Conservation (phyloP, 2,329 filamentous ascomycete species). For the Ceratocystis variospora region DNA sequence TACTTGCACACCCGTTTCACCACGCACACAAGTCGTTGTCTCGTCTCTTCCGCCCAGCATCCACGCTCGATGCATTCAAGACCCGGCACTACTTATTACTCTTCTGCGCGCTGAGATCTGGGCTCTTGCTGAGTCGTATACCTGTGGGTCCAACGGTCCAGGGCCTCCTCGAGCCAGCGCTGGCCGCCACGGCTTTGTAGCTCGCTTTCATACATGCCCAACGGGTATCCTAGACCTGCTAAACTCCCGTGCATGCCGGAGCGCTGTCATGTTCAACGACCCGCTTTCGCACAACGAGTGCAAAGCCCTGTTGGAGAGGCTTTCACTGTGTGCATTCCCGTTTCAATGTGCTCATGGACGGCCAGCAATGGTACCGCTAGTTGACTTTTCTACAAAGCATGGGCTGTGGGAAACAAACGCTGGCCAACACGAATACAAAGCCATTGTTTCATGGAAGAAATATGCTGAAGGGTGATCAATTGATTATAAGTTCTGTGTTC, state of each 20-base stretch:
- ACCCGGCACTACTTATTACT: constrained; percentile 58
- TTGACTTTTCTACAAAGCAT: constrained; percentile 32
- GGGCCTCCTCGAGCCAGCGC: neutral
- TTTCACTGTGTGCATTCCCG: constrained; percentile 55
- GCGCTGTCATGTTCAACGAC: constrained; percentile 84
- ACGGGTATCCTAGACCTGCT: constrained; percentile 61
- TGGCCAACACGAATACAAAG: neutral
- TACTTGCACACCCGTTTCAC: neutral
- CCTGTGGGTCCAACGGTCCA: neutral
- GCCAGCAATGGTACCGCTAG: constrained; percentile 50
- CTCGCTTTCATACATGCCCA: constrained; percentile 55
- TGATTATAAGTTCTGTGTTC: neutral
- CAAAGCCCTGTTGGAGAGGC: constrained; percentile 36
- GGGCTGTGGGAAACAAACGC: constrained; percentile 6
- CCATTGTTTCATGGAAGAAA: constrained; percentile 3
- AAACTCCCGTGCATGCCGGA: constrained; percentile 62
- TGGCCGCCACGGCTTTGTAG: constrained; percentile 39
- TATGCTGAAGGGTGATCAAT: constrained; percentile 7
- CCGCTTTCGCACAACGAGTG: constrained; percentile 45
- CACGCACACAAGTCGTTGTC: constrained; percentile 32
- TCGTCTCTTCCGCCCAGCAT: constrained; percentile 55
- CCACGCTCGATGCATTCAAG: constrained; percentile 56
- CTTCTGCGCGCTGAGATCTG: constrained; percentile 64
- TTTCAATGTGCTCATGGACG: constrained; percentile 76
- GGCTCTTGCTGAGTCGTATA: constrained; percentile 41